Percentiles rank a stretch among this genome's conserved stretches.
phyloP scores from a whole-genome alignment of 2,329 filamentous ascomycete genomes.

The Paramyrothecium roridum region DNA sequence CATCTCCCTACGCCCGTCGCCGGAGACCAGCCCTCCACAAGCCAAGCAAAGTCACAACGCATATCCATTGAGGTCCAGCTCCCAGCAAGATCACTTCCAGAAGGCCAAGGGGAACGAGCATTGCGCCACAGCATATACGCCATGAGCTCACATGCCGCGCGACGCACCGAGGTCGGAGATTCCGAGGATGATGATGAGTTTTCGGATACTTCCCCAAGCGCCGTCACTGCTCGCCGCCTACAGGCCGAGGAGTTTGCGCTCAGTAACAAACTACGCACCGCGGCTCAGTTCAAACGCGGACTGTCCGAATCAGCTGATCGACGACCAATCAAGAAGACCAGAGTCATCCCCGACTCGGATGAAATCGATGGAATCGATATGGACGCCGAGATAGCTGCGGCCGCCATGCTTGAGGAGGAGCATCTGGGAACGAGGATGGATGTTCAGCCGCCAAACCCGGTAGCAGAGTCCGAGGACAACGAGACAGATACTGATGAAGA shows the following conservation, averaged over 20 bases:
- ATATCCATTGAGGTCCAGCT: conserved; percentile 24
- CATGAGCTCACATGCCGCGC: conserved; percentile 38
- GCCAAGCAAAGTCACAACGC: conserved; percentile 1
- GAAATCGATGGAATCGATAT: conserved; percentile 26
- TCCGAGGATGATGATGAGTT: conserved; percentile 31
- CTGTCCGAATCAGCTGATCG: conserved; percentile 16
- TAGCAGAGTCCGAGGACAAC: neutral
- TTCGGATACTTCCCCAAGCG: conserved; percentile 20
- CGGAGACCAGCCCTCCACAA: conserved; percentile 8
- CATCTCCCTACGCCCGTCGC: conserved; percentile 29
- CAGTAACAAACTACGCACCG: too few relatives aligned
- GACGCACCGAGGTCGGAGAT: conserved; percentile 32
- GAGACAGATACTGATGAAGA: neutral
- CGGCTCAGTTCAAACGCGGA: conserved; percentile 9
- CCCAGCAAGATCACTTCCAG: conserved; percentile 13
- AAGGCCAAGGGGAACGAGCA: conserved; percentile 22
- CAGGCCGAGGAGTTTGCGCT: conserved; percentile 26
- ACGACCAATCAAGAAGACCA: conserved; percentile 25
- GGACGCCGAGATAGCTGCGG: conserved; percentile 18
- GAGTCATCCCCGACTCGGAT: conserved; percentile 25
- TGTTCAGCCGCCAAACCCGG: neutral
- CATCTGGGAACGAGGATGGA: neutral
- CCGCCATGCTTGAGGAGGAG: neutral
- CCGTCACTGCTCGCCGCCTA: conserved; percentile 27
- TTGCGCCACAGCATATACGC: conserved; percentile 43